Evolutionary conservation across 768 basidiomycete species (phyloP).

Genomic region (Tubosaeta sp.): DNA sequence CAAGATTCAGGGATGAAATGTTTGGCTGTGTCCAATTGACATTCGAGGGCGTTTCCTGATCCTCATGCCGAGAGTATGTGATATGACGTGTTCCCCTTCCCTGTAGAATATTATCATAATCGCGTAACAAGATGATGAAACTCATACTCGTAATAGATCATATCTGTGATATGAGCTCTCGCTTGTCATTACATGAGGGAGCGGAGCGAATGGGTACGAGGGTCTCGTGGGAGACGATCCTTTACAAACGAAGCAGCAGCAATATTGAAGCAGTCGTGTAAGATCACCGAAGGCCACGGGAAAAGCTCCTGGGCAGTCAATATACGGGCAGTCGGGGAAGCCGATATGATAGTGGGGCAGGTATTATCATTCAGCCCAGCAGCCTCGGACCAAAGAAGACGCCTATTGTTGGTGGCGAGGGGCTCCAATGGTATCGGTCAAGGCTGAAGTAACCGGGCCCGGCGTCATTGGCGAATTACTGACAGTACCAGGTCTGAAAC

Average conservation of each 20-base stretch:
- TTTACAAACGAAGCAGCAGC: conserved; percentile 1
- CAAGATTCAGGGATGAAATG: background rate
- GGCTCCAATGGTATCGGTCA: background rate
- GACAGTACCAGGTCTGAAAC: background rate
- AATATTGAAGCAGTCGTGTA: background rate
- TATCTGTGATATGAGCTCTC: background rate
- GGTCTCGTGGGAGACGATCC: background rate
- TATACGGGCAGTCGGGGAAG: background rate
- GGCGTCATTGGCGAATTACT: background rate
- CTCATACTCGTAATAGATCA: background rate
- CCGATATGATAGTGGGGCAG: background rate
- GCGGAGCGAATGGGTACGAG: background rate
- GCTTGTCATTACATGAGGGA: conserved; percentile 6
- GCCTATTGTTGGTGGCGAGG: background rate
- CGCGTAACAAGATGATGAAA: conserved; percentile 1
- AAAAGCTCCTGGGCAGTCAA: background rate
- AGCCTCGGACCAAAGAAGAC: background rate
- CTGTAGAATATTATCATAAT: conserved; percentile 1
- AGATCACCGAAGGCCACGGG: conserved; percentile 6
- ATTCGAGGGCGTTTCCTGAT: conserved; percentile 14
- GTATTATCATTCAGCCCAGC: background rate
- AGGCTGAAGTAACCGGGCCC: background rate
- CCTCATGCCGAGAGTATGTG: conserved; percentile 8
- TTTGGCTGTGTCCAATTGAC: conserved; percentile 8
- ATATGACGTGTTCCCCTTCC: background rate